A percentile compares a stretch with the other conserved stretches of the same genome.
These are phyloP conservation scores for Apocynum venetum DNA, from an alignment of 257 asterid genomes.

Conservation along the genomic window DNA sequence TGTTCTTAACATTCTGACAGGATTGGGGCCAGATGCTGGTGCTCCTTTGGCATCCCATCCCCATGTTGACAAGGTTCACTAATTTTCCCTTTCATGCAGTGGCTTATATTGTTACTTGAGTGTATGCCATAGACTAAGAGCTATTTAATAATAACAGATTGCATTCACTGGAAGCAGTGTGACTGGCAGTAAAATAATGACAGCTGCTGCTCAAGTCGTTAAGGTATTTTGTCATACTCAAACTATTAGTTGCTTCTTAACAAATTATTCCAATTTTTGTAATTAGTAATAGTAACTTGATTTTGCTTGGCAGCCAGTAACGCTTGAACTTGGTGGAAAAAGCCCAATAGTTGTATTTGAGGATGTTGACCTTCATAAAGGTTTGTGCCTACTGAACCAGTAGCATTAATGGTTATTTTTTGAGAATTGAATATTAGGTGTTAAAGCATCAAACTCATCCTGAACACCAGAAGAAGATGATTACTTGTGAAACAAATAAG, in stretches of 20 bases:
- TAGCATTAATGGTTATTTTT: not conserved
- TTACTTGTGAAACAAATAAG: not conserved
- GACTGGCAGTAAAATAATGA: constrained; percentile 86
- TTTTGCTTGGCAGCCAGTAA: constrained; percentile 72
- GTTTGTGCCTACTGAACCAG: constrained; percentile 31
- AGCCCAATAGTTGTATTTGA: constrained; percentile 95
- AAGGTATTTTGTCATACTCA: constrained; percentile 46
- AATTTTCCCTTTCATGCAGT: constrained; percentile 3
- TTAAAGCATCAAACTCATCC: not conserved
- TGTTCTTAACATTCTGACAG: constrained; percentile 79
- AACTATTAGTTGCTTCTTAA: not conserved
- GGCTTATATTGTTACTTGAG: constrained; percentile 6
- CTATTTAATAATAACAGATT: constrained; percentile 40
- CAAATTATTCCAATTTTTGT: not conserved
- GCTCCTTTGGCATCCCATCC: constrained; percentile 95
- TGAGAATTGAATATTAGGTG: not conserved
- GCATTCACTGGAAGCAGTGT: constrained; percentile 91
- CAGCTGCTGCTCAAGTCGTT: constrained; percentile 88
- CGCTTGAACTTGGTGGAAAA: constrained; percentile 98
- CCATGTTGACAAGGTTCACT: constrained; percentile 83
- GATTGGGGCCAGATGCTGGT: constrained; percentile 91
- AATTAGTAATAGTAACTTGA: not conserved
- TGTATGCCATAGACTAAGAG: constrained; percentile 4
- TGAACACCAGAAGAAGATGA: not conserved
- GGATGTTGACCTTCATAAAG: constrained; percentile 90